Conservation (phyloP, 257 asterid species). For the Ehretia macrophylla region DNA sequence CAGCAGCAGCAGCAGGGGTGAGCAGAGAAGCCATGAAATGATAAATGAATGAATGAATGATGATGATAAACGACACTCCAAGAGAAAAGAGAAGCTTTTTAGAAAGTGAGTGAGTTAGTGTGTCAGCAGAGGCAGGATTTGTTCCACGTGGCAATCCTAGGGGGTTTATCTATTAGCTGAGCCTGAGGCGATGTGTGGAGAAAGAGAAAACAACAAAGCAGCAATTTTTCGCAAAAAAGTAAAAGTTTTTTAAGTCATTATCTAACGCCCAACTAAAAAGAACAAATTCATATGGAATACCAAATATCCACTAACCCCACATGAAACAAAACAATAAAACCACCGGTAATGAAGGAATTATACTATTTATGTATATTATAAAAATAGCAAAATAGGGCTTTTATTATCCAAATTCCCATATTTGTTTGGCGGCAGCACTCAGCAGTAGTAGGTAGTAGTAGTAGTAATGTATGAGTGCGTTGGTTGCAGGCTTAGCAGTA, state of each 20-base stretch:
- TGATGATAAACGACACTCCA: neutral
- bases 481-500: neutral
- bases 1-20: slow-evolving; percentile 32
- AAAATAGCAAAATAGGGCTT: too few relatives aligned
- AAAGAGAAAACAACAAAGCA: slow-evolving; percentile 50
- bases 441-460: neutral
- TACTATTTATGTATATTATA: too few relatives aligned
- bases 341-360: too few relatives aligned
- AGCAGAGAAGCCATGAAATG: slow-evolving; percentile 61
- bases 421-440: neutral
- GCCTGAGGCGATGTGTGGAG: slow-evolving; percentile 51
- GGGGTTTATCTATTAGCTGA: slow-evolving; percentile 41
- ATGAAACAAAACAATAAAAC: too few relatives aligned
- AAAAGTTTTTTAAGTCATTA: too few relatives aligned
- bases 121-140: slow-evolving; percentile 38
- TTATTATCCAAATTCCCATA: too few relatives aligned
- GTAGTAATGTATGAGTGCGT: neutral
- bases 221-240: neutral
- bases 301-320: too few relatives aligned
- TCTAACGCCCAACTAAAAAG: too few relatives aligned
- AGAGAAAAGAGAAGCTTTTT: neutral
- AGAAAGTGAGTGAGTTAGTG: neutral
- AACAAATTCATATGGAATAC: too few relatives aligned
- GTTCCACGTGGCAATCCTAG: slow-evolving; percentile 39
- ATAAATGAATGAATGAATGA: neutral